phyloP scores from a whole-genome alignment of 148 eudicot genomes.

The Diospyros kaki region DNA sequence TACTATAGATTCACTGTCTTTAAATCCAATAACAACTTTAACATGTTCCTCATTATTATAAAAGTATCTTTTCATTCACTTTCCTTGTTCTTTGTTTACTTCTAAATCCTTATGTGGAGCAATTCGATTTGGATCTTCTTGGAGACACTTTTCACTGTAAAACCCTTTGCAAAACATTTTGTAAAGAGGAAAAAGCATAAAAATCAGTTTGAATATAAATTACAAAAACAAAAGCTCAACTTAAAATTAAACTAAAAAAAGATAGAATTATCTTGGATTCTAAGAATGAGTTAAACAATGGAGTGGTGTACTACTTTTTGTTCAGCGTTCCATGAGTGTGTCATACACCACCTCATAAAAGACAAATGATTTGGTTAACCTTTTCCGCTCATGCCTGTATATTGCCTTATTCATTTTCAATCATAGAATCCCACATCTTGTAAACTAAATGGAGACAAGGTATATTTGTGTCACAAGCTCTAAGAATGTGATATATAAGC shows the following conservation, averaged over 20 bases:
- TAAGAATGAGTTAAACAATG: conserved; percentile 29
- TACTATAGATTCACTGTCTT: not conserved
- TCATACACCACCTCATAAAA: conserved; percentile 17
- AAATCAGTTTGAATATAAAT: not conserved
- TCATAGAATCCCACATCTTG: conserved; percentile 5
- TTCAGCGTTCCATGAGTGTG: conserved; percentile 17
- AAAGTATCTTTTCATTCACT: not conserved
- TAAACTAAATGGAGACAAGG: conserved; percentile 4
- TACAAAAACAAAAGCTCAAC: not conserved
- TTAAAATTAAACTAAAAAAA: not conserved
- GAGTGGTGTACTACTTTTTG: conserved; percentile 14
- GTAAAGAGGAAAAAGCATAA: not conserved
- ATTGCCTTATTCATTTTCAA: conserved; percentile 1
- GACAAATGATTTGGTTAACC: not conserved
- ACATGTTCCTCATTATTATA: not conserved
- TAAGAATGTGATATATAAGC: conserved; percentile 1
- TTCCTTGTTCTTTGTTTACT: not conserved
- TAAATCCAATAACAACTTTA: not conserved
- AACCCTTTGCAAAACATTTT: not conserved
- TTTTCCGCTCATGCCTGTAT: not conserved
- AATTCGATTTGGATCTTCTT: not conserved
- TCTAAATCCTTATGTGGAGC: conserved; percentile 3
- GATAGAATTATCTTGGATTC: conserved; percentile 17
- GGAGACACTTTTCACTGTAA: conserved; percentile 16
- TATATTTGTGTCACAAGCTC: not conserved